These are phyloP conservation scores for Mycena belliarum DNA, from an alignment of 768 basidiomycete species.

Conservation along the genomic window DNA sequence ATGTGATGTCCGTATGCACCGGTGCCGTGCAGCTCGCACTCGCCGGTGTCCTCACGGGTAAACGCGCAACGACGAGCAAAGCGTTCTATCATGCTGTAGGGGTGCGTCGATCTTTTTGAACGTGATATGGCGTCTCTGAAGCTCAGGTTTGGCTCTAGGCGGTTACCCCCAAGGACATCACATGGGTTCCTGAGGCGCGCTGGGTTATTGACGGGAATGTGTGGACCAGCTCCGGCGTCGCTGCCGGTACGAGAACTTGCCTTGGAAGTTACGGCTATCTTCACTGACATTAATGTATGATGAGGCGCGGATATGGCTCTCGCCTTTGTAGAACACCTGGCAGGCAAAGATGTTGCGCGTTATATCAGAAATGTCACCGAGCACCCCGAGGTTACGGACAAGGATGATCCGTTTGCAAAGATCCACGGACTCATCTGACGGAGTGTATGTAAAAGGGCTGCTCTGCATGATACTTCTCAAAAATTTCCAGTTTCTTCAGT, in stretches of 20 bases:
- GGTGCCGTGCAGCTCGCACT: conserved; percentile 26
- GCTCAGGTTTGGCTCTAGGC: too few species aligned
- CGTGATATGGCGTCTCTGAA: too few species aligned
- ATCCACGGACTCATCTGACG: conserved; percentile 25
- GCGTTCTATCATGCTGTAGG: conserved; percentile 25
- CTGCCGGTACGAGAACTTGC: not conserved
- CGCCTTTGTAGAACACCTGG: not conserved
- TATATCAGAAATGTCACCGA: conserved; percentile 19
- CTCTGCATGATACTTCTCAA: too few species aligned
- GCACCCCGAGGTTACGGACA: conserved; percentile 11
- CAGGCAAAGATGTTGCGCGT: conserved; percentile 23
- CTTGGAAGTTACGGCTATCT: not conserved
- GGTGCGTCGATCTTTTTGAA: conserved; percentile 19
- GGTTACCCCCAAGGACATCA: conserved; percentile 21
- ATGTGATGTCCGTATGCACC: conserved; percentile 37
- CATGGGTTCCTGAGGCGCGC: conserved; percentile 35
- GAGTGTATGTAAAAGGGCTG: too few species aligned
- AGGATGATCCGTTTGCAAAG: conserved; percentile 24
- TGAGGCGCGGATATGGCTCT: not conserved
- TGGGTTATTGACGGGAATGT: conserved; percentile 35
- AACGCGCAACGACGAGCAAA: conserved; percentile 41
- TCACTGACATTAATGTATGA: not conserved
- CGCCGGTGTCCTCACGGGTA: conserved; percentile 28
- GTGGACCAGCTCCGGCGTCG: conserved; percentile 36
- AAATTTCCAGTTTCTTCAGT: too few species aligned